Conservation (phyloP, 2,329 filamentous ascomycete genomes). For the Botrytis deweyae region DNA sequence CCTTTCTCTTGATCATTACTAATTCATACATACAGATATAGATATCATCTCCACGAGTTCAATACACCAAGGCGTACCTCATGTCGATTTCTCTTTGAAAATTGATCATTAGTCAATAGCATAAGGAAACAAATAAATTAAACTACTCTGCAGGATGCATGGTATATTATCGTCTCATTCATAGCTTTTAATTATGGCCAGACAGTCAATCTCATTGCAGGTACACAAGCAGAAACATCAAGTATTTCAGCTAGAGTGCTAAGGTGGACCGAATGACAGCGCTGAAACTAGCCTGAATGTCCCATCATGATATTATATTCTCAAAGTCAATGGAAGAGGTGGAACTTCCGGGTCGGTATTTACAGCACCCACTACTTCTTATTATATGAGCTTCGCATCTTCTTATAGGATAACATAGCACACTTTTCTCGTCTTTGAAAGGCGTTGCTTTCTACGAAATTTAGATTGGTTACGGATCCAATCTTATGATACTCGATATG, state of each 20-base stretch:
- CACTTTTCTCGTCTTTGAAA: background rate
- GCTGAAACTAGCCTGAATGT: background rate
- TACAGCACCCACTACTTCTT: background rate
- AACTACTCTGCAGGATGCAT: background rate
- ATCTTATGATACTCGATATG: conserved; percentile 27
- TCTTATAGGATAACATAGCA: background rate
- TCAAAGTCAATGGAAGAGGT: background rate
- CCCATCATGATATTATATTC: background rate
- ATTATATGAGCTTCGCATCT: background rate
- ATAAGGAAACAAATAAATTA: background rate
- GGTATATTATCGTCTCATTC: background rate
- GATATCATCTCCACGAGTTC: conserved; percentile 96
- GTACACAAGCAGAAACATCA: background rate
- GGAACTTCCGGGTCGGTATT: background rate
- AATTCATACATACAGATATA: conserved; percentile 58
- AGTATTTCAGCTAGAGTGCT: background rate
- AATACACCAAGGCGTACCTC: conserved; percentile 91
- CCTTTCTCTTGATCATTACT: conserved; percentile 1
- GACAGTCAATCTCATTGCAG: background rate
- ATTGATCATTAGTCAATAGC: conserved; percentile 52
- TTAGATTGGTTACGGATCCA: background rate
- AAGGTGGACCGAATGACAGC: background rate
- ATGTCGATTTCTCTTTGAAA: conserved; percentile 96
- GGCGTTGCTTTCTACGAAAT: background rate
- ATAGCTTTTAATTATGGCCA: background rate